These are phyloP conservation scores for Yamadazyma songkhlaensis DNA, from an alignment of 1,139 yeast genomes.

Conservation along the genomic window DNA sequence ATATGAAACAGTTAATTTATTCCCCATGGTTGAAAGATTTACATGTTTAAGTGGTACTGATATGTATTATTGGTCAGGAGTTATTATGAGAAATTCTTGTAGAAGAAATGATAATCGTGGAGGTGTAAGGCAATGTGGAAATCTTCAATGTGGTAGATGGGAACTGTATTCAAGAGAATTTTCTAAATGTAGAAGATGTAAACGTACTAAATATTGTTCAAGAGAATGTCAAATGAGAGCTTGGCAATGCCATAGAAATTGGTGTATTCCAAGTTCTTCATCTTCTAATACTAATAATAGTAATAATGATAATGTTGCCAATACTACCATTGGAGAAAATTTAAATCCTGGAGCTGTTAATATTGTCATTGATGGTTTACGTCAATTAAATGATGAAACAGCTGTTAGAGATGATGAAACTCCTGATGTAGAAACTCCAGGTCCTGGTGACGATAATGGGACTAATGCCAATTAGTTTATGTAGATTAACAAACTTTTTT, in stretches of 20 bases:
- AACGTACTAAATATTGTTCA: slow-evolving; percentile 91
- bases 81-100: slow-evolving; percentile 92
- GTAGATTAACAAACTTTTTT: background rate
- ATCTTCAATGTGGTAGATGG: slow-evolving; percentile 94
- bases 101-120: slow-evolving; percentile 83
- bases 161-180: slow-evolving; percentile 86
- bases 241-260: slow-evolving; percentile 90
- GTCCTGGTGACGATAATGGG: too few species aligned
- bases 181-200: slow-evolving; percentile 92
- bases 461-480: too few species aligned
- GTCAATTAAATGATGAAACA: background rate
- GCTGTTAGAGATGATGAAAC: too few species aligned
- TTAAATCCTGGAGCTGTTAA: background rate
- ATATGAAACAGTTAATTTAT: slow-evolving; percentile 63
- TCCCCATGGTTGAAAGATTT: slow-evolving; percentile 88
- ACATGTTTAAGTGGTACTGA: slow-evolving; percentile 74
- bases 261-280: slow-evolving; percentile 69
- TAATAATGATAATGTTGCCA: background rate
- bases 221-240: slow-evolving; percentile 88
- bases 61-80: slow-evolving; percentile 95
- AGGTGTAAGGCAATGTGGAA: slow-evolving; percentile 94
- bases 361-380: background rate
- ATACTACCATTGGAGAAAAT: background rate
- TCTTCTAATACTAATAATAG: slow-evolving; percentile 1
- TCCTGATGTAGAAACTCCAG: too few species aligned